Conservation (phyloP, 1,139 yeast species). For the Scheffersomyces lignicola region DNA sequence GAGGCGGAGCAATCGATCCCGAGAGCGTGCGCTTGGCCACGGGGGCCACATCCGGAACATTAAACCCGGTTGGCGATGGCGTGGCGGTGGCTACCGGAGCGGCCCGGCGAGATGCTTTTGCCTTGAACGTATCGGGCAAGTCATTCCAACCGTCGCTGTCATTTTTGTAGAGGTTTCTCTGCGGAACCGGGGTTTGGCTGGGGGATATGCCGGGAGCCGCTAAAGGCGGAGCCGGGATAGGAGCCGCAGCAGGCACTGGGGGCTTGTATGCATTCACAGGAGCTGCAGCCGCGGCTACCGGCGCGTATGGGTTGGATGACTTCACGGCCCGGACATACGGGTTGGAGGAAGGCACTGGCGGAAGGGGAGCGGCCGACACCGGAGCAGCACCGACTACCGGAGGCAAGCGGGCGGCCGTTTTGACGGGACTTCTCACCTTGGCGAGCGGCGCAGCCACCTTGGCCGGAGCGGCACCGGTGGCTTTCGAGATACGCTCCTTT, state of each 20-base stretch:
- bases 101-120: conserved; percentile 50
- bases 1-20: conserved; percentile 24
- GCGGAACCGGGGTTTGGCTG: conserved; percentile 37
- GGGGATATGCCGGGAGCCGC: conserved; percentile 18
- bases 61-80: conserved; percentile 25
- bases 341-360: conserved; percentile 23
- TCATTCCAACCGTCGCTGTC: conserved; percentile 95
- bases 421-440: conserved; percentile 1
- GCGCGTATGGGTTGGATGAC: conserved; percentile 28
- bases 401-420: conserved; percentile 10
- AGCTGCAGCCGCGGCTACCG: conserved; percentile 16
- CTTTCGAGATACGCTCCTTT: conserved; percentile 75
- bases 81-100: conserved; percentile 38
- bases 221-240: conserved; percentile 11
- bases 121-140: conserved; percentile 69
- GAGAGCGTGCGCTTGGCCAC: conserved; percentile 13
- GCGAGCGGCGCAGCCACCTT: conserved; percentile 7
- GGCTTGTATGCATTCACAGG: conserved; percentile 18
- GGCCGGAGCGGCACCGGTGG: conserved; percentile 27
- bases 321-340: conserved; percentile 20
- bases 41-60: conserved; percentile 17
- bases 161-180: conserved; percentile 43
- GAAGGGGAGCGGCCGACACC: too few species aligned
- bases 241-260: conserved; percentile 11
- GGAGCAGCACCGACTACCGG: too few species aligned